Evolutionary conservation across 176 grass and related monocot species (phyloP).

Genomic region (Eremochloa ophiuroides): DNA sequence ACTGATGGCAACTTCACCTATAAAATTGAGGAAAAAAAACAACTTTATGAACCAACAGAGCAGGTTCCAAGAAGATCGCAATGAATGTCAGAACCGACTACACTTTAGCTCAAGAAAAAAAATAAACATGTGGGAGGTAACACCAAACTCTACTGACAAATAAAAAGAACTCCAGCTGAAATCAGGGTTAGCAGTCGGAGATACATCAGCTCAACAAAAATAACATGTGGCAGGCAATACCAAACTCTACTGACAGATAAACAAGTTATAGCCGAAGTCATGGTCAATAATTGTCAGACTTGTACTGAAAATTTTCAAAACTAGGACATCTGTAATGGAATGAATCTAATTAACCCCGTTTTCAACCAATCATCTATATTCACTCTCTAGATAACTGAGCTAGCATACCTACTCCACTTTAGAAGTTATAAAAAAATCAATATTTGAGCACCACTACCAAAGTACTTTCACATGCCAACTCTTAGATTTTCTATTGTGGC

Average conservation of each 20-base stretch:
- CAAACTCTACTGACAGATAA: too few relatives aligned
- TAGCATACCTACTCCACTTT: background rate
- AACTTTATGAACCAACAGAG: background rate
- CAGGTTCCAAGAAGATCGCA: background rate
- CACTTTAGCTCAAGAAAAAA: background rate
- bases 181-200: background rate
- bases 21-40: background rate
- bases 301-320: too few relatives aligned
- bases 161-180: background rate
- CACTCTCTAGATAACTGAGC: background rate
- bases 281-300: too few relatives aligned
- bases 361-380: background rate
- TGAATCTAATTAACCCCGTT: background rate
- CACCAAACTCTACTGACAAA: background rate
- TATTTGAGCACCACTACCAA: background rate
- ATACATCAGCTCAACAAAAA: background rate
- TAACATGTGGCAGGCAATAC: background rate
- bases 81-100: background rate
- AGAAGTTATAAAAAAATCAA: background rate
- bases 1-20: conserved; percentile 32
- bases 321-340: too few relatives aligned
- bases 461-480: background rate
- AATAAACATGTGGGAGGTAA: background rate
- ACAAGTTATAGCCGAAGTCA: too few relatives aligned
- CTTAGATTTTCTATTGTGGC: background rate